Percentiles rank a stretch among this genome's conserved stretches.
Conservation (phyloP, 495 filamentous ascomycete genomes). For the Lophium mytilinum region DNA sequence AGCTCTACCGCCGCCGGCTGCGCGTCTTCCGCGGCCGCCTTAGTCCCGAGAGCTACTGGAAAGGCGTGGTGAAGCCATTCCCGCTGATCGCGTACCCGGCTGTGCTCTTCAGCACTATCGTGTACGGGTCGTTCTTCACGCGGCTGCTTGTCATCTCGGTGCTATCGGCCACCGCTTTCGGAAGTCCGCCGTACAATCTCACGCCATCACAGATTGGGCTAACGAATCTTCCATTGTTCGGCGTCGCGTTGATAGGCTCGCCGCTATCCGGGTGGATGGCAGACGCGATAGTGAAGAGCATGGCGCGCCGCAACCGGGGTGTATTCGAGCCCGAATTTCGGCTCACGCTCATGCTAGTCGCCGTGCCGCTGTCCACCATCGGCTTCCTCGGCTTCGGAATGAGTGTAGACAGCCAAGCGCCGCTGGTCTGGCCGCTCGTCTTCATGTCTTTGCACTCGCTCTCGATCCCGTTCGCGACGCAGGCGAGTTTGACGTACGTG, state of each 20-base stretch:
- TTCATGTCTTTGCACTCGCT: conserved; percentile 92
- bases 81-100: conserved; percentile 81
- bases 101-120: conserved; percentile 80
- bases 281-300: conserved; percentile 69
- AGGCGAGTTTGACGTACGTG: conserved; percentile 90
- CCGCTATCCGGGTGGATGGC: conserved; percentile 84
- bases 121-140: conserved; percentile 85
- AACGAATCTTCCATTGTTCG: conserved; percentile 82
- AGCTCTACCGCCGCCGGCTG: conserved; percentile 28
- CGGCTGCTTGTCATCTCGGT: conserved; percentile 96
- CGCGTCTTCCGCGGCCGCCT: conserved; percentile 66
- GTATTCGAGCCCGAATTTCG: conserved; percentile 96
- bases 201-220: conserved; percentile 71
- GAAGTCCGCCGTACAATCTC: conserved; percentile 77
- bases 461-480: conserved; percentile 82
- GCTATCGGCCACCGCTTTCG: conserved; percentile 52
- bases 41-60: conserved; percentile 66
- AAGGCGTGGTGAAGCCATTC: conserved; percentile 67
- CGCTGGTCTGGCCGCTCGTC: conserved; percentile 85
- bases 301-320: conserved; percentile 80
- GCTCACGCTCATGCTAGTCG: conserved; percentile 76
- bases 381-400: conserved; percentile 93
- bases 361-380: conserved; percentile 68
- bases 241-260: conserved; percentile 83
- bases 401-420: conserved; percentile 65